Base-by-base conservation (phyloP, 1,284 basidiomycete species). In the Apiotrichum domesticum region DNA sequence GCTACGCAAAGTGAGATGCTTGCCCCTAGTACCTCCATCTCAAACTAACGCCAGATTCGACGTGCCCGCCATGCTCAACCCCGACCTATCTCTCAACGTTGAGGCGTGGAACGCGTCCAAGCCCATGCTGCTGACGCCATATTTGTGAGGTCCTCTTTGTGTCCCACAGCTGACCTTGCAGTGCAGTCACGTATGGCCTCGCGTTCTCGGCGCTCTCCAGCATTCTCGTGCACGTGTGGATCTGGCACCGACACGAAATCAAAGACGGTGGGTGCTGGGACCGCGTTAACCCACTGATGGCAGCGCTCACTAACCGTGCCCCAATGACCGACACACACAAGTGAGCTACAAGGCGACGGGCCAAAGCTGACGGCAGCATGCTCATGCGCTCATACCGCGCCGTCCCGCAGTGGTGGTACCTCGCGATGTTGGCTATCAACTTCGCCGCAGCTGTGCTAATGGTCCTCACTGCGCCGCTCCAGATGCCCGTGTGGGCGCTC, bases 191-290 rank as follows among this genome's bases (percentile, higher is more conserved):
- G 0, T 78, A 78, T 55, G 77, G 73, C 1, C 62, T 80, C 11
- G 72, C 74, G 6, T 81, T 81, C 60, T 79, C 80, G 0, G 75
- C 79, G 0, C 64, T 81, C 14, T 77, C 79, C 0, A 78, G 77
- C 50, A 77, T 80, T 6, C 65, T 80, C 43, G 75, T 76, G 3
- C 79, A 81, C 58, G 79, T 81, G 14, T 72, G 74, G 63, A 69
- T 81, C 2, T 81, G 79, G 79, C 79, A 81, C 59, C 66, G 79
- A 37, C 66, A 73, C 9, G 80, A 81, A 61, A 78, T 81, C 59
- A 70, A 70, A 48, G 63, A 72, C 34, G 72, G 73, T 74, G 29
- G 54, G 64, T 47, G 49, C 1, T 14, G 9, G 3, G 3, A 2
- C 2, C 8, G 2, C 14, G 14, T 4, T 4, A 4, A 21, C 21